These are phyloP conservation scores for Amauroascus verrucosus DNA, from an alignment of 2,329 filamentous ascomycete genomes.

Conservation along the genomic window DNA sequence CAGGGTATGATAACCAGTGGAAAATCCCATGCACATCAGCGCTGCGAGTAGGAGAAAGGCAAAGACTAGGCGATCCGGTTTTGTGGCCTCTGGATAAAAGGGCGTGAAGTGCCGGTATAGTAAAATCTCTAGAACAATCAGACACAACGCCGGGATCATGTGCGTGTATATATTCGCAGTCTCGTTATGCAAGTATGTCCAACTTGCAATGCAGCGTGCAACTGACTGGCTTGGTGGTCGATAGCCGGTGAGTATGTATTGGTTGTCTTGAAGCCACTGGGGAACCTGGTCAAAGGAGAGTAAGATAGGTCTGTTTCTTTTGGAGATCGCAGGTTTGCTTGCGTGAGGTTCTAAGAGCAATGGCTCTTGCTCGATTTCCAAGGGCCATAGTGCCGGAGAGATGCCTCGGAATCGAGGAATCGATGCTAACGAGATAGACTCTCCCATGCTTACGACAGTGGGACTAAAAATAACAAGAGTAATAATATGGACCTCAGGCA, in stretches of 20 bases:
- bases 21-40: conserved; percentile 55
- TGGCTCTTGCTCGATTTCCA: background rate
- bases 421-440: background rate
- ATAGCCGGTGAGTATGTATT: conserved; percentile 58
- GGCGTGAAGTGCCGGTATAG: conserved; percentile 12
- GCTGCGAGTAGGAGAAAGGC: conserved; percentile 62
- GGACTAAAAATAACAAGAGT: background rate
- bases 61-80: conserved; percentile 11
- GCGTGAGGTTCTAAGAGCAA: background rate
- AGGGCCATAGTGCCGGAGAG: background rate
- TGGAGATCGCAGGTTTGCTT: background rate
- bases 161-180: conserved; percentile 64
- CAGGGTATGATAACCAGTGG: conserved; percentile 23
- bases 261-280: conserved; percentile 53
- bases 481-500: background rate
- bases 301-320: conserved; percentile 16
- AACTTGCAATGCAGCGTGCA: conserved; percentile 45
- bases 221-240: conserved; percentile 53
- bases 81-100: conserved; percentile 9
- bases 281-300: conserved; percentile 44
- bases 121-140: conserved; percentile 29
- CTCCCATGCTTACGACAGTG: background rate
- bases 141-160: conserved; percentile 54
- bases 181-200: conserved; percentile 57
- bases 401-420: background rate